Evolutionary conservation across 2,329 filamentous ascomycete species (phyloP).

Genomic region (Neofusicoccum sp.): DNA sequence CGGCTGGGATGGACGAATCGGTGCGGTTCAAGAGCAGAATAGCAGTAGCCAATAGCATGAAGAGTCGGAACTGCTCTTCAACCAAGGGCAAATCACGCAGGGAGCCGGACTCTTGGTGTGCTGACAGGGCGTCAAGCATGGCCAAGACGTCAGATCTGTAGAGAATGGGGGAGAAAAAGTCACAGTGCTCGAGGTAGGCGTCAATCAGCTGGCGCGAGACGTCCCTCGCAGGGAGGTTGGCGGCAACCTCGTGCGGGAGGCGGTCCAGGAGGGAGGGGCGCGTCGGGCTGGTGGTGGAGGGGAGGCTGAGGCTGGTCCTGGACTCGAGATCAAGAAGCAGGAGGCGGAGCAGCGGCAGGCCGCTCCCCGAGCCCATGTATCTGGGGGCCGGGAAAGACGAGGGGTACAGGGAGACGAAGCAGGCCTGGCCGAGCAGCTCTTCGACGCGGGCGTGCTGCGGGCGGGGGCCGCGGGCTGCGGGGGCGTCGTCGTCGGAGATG

Average conservation of each 20-base stretch:
- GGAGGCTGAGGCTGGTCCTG: neutral
- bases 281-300: neutral
- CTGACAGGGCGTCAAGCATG: neutral
- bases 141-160: neutral
- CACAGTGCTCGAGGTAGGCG: neutral
- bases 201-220: neutral
- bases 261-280: neutral
- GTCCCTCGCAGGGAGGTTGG: neutral
- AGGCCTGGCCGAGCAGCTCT: neutral
- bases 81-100: neutral
- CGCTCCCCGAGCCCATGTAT: neutral
- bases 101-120: no score
- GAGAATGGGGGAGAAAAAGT: conserved; percentile 1
- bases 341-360: neutral
- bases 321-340: neutral
- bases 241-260: neutral
- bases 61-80: neutral
- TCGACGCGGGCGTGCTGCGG: neutral
- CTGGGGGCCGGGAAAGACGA: neutral
- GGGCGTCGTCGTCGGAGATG: neutral
- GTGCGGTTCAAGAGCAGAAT: neutral
- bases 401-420: neutral
- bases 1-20: neutral
- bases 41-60: neutral
- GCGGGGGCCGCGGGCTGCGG: neutral